These are phyloP conservation scores for Suhomyces guaymorum DNA, from an alignment of 1,139 yeast genomes.

Conservation along the genomic window DNA sequence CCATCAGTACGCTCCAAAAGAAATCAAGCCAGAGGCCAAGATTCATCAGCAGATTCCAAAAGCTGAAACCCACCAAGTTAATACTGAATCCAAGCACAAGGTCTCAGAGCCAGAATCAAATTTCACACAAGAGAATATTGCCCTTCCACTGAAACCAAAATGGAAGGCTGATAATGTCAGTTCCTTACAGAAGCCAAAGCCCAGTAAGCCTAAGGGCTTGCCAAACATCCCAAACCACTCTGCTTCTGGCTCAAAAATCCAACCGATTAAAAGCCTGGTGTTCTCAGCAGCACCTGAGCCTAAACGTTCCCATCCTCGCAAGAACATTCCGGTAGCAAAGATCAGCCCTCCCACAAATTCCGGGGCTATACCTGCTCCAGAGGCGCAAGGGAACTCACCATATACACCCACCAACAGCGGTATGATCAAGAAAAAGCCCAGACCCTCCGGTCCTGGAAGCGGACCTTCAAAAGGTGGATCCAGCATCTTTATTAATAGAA, in stretches of 20 bases:
- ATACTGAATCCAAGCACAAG: too few species aligned
- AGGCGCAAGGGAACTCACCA: neutral
- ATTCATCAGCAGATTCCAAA: neutral
- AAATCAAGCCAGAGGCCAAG: neutral
- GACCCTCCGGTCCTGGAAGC: conserved; percentile 12
- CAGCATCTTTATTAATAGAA: conserved; percentile 20
- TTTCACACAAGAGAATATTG: neutral
- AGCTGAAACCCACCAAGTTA: too few species aligned
- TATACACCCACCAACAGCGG: conserved; percentile 1
- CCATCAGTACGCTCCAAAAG: neutral
- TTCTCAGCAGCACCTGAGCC: conserved; percentile 4
- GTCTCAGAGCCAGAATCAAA: too few species aligned
- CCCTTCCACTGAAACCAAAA: neutral
- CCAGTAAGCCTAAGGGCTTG: neutral
- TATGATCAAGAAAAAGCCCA: neutral
- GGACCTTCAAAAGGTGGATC: conserved; percentile 9
- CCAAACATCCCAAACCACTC: neutral
- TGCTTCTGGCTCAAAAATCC: neutral
- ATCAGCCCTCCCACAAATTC: conserved; percentile 1
- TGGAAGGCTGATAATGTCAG: neutral
- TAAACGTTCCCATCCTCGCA: conserved; percentile 1
- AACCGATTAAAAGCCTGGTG: conserved; percentile 10
- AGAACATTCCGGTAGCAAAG: conserved; percentile 8
- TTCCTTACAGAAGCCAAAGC: neutral
- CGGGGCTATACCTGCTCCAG: conserved; percentile 6